Base-by-base conservation (phyloP, 805 yeast species). In the Wickerhamiella alocasiicola region DNA sequence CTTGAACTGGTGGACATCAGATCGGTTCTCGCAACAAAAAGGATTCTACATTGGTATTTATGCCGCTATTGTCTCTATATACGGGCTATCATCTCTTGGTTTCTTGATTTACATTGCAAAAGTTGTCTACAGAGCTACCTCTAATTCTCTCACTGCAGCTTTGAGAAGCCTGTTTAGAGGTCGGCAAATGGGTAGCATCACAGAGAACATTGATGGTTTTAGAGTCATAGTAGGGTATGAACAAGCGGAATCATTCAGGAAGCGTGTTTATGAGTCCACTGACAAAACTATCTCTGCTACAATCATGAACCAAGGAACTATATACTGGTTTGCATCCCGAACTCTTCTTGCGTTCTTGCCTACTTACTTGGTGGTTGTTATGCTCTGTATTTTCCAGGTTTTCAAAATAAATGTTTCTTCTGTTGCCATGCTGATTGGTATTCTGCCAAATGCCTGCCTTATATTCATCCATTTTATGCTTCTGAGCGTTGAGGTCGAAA, bases 1-100 rank as follows among this genome's bases (percentile, higher is more conserved):
- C 55, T 65, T 85, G 44, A 77, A 93, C 1, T 84, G 78, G 59
- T 84, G 95, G 95, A 66, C 78, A 4, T 67, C 65, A 15, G 46
- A 64, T 38, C 73, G 70, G 54, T 82, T 78, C 52, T 46, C 63
- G 4, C 55, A 56, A 41, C 42, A 69, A 6, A 62, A 67, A 40
- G 70, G 74, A 0, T 74, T 75, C 50, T 82, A 83, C 62, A 79
- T 79, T 56, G 94, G 91, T 1, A 50, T 82, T 33, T 62, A 58
- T 39, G 78, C 74, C 46, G 62, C 57, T 31, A 49, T 64, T 44
- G 62, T 80, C 32, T 65, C 78, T 69, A 65, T 77, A 48, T 63
- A 78, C 5, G 11, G 28, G 17, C 11, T 24, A 6, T 13, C 20
- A 9, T 28, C 9, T 11, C 20, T 12, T 9, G 28, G 25, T 20